Percentiles rank a stretch among this genome's conserved stretches.
phyloP scores from a whole-genome alignment of 352 stramenopile genomes.

The Elongisporangium prolatum region DNA sequence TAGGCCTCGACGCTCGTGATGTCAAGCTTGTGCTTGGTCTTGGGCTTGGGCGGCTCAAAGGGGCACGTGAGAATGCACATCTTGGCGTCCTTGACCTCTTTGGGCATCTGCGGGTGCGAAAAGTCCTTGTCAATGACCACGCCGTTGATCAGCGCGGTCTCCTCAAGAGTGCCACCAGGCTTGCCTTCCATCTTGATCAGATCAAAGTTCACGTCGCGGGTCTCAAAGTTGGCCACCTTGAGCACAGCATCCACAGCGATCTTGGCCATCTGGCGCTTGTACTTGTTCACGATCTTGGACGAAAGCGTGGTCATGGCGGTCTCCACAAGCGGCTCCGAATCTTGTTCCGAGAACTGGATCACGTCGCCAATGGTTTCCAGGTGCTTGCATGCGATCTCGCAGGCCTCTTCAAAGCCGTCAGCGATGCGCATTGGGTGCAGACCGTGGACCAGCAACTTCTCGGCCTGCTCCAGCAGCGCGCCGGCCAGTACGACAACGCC shows the following conservation, averaged over 20 bases:
- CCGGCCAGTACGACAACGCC: conserved; percentile 98
- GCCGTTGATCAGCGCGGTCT: conserved; percentile 98
- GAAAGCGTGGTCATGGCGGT: conserved; percentile 98
- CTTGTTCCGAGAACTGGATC: conserved; percentile 95
- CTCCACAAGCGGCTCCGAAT: conserved; percentile 93
- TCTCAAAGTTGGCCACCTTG: conserved; percentile 97
- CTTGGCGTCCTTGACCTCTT: conserved; percentile 96
- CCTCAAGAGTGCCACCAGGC: conserved; percentile 94
- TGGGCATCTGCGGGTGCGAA: conserved; percentile 98
- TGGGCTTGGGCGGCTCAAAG: conserved; percentile 99
- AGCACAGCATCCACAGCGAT: conserved; percentile 98
- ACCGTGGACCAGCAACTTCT: conserved; percentile 95
- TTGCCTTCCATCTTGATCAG: conserved; percentile 99
- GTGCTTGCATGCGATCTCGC: conserved; percentile 94
- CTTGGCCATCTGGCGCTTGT: conserved; percentile 98
- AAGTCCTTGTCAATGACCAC: conserved; percentile 99
- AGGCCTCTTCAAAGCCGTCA: conserved; percentile 98
- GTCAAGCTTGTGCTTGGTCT: conserved; percentile 99
- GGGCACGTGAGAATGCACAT: conserved; percentile 99
- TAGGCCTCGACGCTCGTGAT: conserved; percentile 98
- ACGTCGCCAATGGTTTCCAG: conserved; percentile 94
- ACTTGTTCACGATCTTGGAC: conserved; percentile 99
- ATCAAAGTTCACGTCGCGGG: conserved; percentile 99
- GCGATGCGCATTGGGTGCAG: conserved; percentile 98
- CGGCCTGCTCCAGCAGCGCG: conserved; percentile 95